A percentile compares a stretch with the other conserved stretches of the same genome.
phyloP scores from a whole-genome alignment of 140 eudicot species.

The Senecio squalidus region DNA sequence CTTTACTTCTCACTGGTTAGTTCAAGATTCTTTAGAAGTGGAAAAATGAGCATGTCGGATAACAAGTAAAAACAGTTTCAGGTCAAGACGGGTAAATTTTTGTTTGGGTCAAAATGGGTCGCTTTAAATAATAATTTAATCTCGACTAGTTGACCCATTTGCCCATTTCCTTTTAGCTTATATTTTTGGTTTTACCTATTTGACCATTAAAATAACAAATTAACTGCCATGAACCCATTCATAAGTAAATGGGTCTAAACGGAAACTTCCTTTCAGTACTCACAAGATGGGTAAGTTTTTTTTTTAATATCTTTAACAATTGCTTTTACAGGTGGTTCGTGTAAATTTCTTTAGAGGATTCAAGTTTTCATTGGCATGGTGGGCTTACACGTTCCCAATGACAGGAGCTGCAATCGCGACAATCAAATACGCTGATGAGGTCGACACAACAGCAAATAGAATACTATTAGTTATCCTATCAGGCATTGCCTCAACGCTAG shows the following conservation, averaged over 20 bases:
- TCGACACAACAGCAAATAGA: constrained; percentile 25
- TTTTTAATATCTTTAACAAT: background rate
- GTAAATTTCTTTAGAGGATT: constrained; percentile 62
- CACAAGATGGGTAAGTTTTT: background rate
- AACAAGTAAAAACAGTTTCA: background rate
- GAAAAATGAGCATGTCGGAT: background rate
- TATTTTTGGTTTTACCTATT: background rate
- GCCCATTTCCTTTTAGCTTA: background rate
- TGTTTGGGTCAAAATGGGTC: background rate
- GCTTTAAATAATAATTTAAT: too few relatives aligned
- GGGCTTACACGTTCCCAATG: constrained; percentile 80
- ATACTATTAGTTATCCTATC: constrained; percentile 31
- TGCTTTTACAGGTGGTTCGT: constrained; percentile 42
- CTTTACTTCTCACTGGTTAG: constrained; percentile 67
- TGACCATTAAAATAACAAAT: too few relatives aligned
- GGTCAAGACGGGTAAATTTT: background rate
- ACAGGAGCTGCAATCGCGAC: constrained; percentile 60
- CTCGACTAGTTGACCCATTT: background rate
- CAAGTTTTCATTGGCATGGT: constrained; percentile 71
- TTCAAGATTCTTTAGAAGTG: background rate
- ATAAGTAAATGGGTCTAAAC: too few relatives aligned
- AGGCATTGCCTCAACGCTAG: constrained; percentile 29
- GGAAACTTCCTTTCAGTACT: too few relatives aligned
- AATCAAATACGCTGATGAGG: constrained; percentile 45
- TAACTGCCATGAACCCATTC: too few relatives aligned